phyloP scores from a whole-genome alignment of 176 grass and related monocot species.

The Oryza meyeriana region DNA sequence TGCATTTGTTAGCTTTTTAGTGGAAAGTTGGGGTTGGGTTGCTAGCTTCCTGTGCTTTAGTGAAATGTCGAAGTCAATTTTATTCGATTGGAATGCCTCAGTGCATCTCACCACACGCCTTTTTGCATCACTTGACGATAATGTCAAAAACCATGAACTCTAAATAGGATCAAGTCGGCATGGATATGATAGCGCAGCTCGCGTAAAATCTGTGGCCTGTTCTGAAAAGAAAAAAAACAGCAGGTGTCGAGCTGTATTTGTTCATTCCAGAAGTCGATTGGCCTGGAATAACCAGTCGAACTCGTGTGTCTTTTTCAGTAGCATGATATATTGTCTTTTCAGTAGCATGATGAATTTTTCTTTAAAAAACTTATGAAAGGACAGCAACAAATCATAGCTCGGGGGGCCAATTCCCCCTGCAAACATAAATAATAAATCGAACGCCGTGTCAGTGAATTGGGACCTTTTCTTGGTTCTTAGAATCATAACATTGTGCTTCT shows the following conservation, averaged over 20 bases:
- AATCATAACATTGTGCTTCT: background rate
- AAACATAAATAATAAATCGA: background rate
- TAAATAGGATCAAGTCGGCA: background rate
- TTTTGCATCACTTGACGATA: background rate
- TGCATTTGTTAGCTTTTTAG: background rate
- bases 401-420: background rate
- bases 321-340: background rate
- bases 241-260: background rate
- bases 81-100: background rate
- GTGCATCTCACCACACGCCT: background rate
- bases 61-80: conserved; percentile 10
- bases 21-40: background rate
- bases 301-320: background rate
- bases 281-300: background rate
- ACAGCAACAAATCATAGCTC: background rate
- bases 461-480: background rate
- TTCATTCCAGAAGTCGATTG: background rate
- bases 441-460: background rate
- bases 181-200: background rate
- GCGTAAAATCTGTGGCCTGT: background rate
- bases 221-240: background rate
- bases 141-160: background rate
- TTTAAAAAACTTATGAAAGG: background rate
- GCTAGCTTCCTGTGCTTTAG: background rate
- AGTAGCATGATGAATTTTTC: background rate